Evolutionary conservation across 306 rosid genomes (phyloP), one percentile per base, ranked within the genome.

Genomic region (Luffa aegyptiaca): DNA sequence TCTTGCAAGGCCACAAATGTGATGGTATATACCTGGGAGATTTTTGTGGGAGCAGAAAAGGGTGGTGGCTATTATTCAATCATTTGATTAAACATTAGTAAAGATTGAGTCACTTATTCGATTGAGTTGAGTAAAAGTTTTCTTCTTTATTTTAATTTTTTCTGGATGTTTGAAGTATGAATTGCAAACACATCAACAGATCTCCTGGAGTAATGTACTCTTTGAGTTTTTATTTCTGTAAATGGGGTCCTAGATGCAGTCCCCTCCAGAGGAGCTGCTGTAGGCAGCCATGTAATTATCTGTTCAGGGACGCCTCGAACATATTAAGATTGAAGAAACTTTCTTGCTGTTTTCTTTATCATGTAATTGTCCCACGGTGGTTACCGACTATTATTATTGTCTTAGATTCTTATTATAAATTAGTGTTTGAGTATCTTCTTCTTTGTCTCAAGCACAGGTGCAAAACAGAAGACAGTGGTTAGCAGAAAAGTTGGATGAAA

Each of bases 381-480:
- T 75, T 13, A 21, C 45, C 5, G 63, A 52, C 49, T 10, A 33
- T 35, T 17, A 33, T 35, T 17, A 18, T 52, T 75, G 3, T 36
- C 64, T 52, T 66, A n/a, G 33, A 18, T 49, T 66, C 73, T 18
- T 75, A 14, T 8, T 49, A 5, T 48, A 16, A 14, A 69, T 21
- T 69, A 37, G 44, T 42, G 71, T 20, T 77, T 61, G 65, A 57
- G 35, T 44, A 74, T 56, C 26, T 21, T 42, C 13, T 14, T 37
- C 77, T 86, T 85, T 79, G 56, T 31, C 36, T 78, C 72, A 69
- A 81, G 55, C 76, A 65, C 84, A 93, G 97, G 97, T 86, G 72
- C 86, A 84, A 78, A 83, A 62, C 86, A 85, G 85, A 83, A 87
- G 97, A 87, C 87, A 86, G 48, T 68, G 85, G 78, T 82, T 93